Evolutionary conservation across 83 land plant species (phyloP).

Genomic region (Thuja plicata): DNA sequence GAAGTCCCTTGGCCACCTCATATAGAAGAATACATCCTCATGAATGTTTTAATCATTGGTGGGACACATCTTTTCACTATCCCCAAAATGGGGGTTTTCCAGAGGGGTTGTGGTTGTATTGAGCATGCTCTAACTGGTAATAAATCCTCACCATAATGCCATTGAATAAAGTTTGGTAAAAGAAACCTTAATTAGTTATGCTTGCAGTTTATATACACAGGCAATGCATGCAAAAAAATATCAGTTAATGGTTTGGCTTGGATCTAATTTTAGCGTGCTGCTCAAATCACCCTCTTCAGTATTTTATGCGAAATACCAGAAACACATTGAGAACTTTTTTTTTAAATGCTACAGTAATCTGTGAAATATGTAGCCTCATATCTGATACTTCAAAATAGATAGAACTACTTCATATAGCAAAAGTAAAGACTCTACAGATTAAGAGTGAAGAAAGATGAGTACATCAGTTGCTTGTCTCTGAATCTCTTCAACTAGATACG

Average conservation of each 20-base stretch:
- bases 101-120: too few relatives aligned
- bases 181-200: not conserved
- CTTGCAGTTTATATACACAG: not conserved
- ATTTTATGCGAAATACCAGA: not conserved
- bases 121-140: not conserved
- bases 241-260: not conserved
- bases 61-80: too few relatives aligned
- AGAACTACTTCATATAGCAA: not conserved
- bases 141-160: not conserved
- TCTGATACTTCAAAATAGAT: not conserved
- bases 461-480: conserved; percentile 93
- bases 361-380: not conserved
- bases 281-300: not conserved
- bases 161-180: not conserved
- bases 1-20: too few relatives aligned
- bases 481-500: conserved; percentile 76
- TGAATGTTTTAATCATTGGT: too few relatives aligned
- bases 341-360: not conserved
- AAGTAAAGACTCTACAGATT: conserved; percentile 11
- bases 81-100: too few relatives aligned
- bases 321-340: too few relatives aligned
- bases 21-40: too few relatives aligned
- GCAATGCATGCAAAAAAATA: not conserved
- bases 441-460: conserved; percentile 20
- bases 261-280: not conserved